Evolutionary conservation across 176 grass and related monocot species (phyloP).

Genomic region (Canna indica): DNA sequence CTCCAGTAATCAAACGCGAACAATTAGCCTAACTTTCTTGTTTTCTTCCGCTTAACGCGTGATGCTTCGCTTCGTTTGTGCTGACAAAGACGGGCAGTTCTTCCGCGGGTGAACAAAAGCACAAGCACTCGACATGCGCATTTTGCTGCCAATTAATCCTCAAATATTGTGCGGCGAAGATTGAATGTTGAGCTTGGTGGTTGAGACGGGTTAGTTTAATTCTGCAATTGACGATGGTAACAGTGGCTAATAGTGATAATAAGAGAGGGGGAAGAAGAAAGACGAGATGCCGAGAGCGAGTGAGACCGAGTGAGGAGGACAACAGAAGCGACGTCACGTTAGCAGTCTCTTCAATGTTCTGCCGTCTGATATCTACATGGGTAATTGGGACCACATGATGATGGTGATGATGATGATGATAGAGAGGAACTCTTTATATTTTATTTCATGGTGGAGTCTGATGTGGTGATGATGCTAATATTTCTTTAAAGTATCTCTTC

Average conservation of each 20-base stretch:
- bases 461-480: background rate
- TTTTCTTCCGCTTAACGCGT: no score
- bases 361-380: background rate
- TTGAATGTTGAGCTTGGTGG: background rate
- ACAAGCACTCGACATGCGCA: background rate
- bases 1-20: no score
- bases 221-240: background rate
- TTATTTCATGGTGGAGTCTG: background rate
- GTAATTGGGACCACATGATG: background rate
- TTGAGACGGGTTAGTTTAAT: no score
- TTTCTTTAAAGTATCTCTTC: no score
- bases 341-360: background rate
- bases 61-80: background rate
- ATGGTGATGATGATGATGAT: background rate
- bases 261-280: background rate
- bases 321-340: background rate
- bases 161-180: background rate
- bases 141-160: background rate
- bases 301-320: background rate
- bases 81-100: background rate
- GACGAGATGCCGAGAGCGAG: background rate
- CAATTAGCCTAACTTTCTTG: background rate
- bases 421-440: background rate
- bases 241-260: background rate
- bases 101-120: background rate